These are phyloP conservation scores for Phytopythium ostracodes DNA, from an alignment of 352 stramenopile genomes.

Conservation along the genomic window DNA sequence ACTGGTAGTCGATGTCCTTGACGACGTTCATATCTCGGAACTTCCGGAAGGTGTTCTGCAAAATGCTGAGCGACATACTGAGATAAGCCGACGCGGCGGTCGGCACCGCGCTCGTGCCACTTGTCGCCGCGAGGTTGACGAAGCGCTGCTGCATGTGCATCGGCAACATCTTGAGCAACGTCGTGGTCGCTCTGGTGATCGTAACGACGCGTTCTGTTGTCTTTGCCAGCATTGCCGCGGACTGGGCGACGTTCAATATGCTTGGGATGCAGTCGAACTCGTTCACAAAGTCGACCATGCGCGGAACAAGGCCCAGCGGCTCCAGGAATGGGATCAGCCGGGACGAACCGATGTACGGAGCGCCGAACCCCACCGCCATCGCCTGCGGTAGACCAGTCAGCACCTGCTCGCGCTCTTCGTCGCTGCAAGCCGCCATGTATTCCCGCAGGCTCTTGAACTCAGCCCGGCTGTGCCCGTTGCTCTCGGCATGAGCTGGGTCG, in stretches of 20 bases:
- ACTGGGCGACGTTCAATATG: constrained; percentile 80
- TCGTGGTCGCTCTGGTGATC: constrained; percentile 78
- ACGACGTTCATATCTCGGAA: constrained; percentile 75
- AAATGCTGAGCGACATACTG: constrained; percentile 71
- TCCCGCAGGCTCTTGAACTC: constrained; percentile 10
- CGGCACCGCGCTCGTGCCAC: constrained; percentile 20
- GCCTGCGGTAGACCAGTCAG: constrained; percentile 36
- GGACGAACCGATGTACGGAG: constrained; percentile 63
- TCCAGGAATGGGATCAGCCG: constrained; percentile 43
- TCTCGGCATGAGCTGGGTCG: constrained; percentile 14
- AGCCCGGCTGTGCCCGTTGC: constrained; percentile 10
- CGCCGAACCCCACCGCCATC: constrained; percentile 72
- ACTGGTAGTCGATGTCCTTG: constrained; percentile 74
- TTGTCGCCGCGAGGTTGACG: constrained; percentile 27
- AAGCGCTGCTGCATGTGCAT: constrained; percentile 72
- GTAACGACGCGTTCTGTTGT: constrained; percentile 75
- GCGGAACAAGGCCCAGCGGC: constrained; percentile 39
- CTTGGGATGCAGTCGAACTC: constrained; percentile 85
- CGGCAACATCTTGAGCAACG: constrained; percentile 64
- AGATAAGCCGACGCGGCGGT: constrained; percentile 67
- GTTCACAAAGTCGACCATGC: constrained; percentile 78
- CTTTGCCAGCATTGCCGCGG: constrained; percentile 68
- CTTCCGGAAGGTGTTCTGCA: constrained; percentile 80
- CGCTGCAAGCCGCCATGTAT: constrained; percentile 20
- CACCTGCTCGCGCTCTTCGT: constrained; percentile 19